A percentile compares a stretch with the other conserved stretches of the same genome.
Conservation (phyloP, 768 basidiomycete species). For the Rhizopogon vesiculosus region DNA sequence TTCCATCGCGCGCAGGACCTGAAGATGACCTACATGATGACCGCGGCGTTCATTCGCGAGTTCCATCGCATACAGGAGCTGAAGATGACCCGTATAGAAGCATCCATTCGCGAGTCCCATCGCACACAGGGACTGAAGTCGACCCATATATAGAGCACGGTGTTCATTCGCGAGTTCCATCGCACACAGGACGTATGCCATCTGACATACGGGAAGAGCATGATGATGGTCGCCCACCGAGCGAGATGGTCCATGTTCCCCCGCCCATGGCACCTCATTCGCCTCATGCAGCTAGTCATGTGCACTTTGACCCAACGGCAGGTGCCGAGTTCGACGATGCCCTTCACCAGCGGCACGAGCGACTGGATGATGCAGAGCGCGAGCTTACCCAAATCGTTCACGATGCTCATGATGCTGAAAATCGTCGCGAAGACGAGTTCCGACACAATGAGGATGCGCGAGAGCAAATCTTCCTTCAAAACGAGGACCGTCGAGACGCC, state of each 20-base stretch:
- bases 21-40: neutral
- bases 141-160: too few relatives aligned
- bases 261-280: neutral
- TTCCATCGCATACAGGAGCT: constrained; percentile 7
- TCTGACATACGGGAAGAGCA: constrained; percentile 16
- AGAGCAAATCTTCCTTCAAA: constrained; percentile 53
- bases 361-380: constrained; percentile 51
- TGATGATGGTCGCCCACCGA: constrained; percentile 9
- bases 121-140: constrained; percentile 7
- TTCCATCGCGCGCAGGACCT: constrained; percentile 8
- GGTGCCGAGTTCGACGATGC: constrained; percentile 38
- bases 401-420: constrained; percentile 55
- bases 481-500: constrained; percentile 51
- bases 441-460: constrained; percentile 61
- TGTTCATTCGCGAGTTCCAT: too few relatives aligned
- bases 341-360: constrained; percentile 42
- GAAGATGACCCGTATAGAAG: neutral
- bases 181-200: constrained; percentile 1
- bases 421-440: constrained; percentile 61
- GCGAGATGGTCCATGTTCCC: constrained; percentile 23
- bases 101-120: constrained; percentile 5
- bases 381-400: constrained; percentile 44
- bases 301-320: constrained; percentile 15
- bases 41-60: constrained; percentile 1
- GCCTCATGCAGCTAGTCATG: constrained; percentile 8